Base-by-base conservation (phyloP, 257 asterid species). In the Penstemon newberryi region DNA sequence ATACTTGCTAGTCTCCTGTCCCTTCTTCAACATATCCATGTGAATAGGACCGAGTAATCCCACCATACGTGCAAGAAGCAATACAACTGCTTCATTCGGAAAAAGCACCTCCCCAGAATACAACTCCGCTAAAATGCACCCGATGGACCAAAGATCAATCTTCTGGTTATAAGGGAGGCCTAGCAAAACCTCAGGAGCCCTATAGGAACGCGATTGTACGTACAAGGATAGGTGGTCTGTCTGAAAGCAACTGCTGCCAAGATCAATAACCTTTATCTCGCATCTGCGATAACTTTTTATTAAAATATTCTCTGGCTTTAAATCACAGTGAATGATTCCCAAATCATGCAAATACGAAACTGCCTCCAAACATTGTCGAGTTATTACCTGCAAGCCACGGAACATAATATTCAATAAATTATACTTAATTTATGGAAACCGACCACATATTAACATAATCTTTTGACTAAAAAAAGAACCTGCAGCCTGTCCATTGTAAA, bases 241-340 rank as follows among this genome's bases (percentile, higher is more conserved):
- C 76, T 77, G 77, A 79, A 93, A 93, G 84, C 99, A 90, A 77
- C 99, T 90, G 88, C 99, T 93, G 69, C 99, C 99, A 50, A 93
- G 97, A 83, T 93, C 99, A 56, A 93, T 93, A 25, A 93, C 76
- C 80, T 93, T 93, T 68, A 93, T 83, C 80, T 93, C 96, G 61
- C 97, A 93, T 78, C 83, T 84, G 53, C 88, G 67, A 42, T 87
- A 90, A 74, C 99, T 91, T 81, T 88, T 90, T 67, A 93, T 83
- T 74, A 93, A 87, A 80, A 93, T 85, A 76, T 93, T 93, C 69
- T 93, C 99, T 15, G 97, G 99, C 89, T 93, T 93, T 58, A 93
- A 84, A 79, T 93, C 99, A 72, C 99, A 93, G 78, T 93, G 99
- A 42, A 93, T 81, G 72, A 93, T 85, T 65, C 96, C 99, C 83